A percentile compares a stretch with the other conserved stretches of the same genome.
Evolutionary conservation across 1,139 yeast species (phyloP).

Genomic region (Starmera stellimalicola): DNA sequence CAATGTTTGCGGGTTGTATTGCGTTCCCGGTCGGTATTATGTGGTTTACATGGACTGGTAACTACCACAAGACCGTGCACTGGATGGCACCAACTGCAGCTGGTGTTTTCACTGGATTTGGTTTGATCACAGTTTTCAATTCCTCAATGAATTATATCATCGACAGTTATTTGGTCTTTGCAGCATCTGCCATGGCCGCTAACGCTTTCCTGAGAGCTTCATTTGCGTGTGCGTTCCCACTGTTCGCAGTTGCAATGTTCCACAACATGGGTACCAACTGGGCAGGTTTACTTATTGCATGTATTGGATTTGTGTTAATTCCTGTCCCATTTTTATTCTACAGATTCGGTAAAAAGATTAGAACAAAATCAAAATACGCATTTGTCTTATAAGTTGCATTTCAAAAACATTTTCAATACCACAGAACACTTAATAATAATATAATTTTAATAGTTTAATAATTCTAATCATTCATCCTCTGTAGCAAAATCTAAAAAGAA

Average conservation of each 20-base stretch:
- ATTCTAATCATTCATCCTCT: too few species aligned
- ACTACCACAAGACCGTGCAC: slow-evolving; percentile 54
- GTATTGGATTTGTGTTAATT: slow-evolving; percentile 48
- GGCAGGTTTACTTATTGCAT: slow-evolving; percentile 76
- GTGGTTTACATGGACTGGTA: slow-evolving; percentile 85
- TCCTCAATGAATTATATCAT: slow-evolving; percentile 74
- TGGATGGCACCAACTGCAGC: slow-evolving; percentile 84
- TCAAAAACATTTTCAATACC: too few species aligned
- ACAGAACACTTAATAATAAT: too few species aligned
- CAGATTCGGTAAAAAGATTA: slow-evolving; percentile 51
- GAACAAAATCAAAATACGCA: slow-evolving; percentile 60
- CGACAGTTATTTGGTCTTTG: slow-evolving; percentile 68
- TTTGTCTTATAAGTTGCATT: slow-evolving; percentile 24
- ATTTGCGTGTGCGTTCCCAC: slow-evolving; percentile 70
- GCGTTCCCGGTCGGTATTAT: slow-evolving; percentile 68
- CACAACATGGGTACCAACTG: slow-evolving; percentile 64
- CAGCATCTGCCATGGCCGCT: slow-evolving; percentile 89
- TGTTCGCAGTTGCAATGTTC: slow-evolving; percentile 72
- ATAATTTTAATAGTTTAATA: too few species aligned
- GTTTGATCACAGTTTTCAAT: slow-evolving; percentile 65
- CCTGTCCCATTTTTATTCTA: slow-evolving; percentile 74
- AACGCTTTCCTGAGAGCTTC: slow-evolving; percentile 66
- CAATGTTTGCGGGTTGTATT: slow-evolving; percentile 63
- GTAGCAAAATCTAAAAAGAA: too few species aligned
- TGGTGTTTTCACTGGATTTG: slow-evolving; percentile 64